Conservation (phyloP, 2,329 filamentous ascomycete species). For the Arthrobotrys conoides region DNA sequence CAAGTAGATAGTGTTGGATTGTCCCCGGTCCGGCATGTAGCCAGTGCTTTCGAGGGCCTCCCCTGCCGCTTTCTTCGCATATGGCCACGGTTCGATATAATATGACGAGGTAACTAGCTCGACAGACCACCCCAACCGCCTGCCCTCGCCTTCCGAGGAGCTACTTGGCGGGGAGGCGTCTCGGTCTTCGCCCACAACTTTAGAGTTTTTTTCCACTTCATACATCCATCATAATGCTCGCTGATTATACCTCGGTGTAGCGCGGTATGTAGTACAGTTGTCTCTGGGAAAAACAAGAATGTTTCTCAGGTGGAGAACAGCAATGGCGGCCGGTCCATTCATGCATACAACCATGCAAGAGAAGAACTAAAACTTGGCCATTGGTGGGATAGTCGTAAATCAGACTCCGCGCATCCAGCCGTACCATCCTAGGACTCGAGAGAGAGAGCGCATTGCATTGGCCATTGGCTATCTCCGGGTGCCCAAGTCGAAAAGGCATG, state of each 20-base stretch:
- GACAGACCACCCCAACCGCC: constrained; percentile 32
- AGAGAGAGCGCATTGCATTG: constrained; percentile 21
- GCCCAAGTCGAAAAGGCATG: constrained; percentile 13
- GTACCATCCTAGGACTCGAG: background rate
- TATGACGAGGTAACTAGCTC: constrained; percentile 15
- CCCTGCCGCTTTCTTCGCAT: constrained; percentile 32
- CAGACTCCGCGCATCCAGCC: constrained; percentile 30
- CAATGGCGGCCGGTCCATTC: constrained; percentile 27
- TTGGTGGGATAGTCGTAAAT: constrained; percentile 22
- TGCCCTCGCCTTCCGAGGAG: constrained; percentile 36
- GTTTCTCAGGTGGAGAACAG: constrained; percentile 39
- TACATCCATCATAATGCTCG: constrained; percentile 21
- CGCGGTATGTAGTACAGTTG: constrained; percentile 31
- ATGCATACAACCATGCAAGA: constrained; percentile 50
- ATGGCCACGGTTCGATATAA: constrained; percentile 35
- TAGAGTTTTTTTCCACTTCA: constrained; percentile 28
- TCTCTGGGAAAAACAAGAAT: constrained; percentile 26
- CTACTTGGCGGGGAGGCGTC: constrained; percentile 34
- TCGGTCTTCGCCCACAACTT: constrained; percentile 33
- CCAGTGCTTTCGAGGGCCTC: constrained; percentile 24
- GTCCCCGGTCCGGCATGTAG: constrained; percentile 50
- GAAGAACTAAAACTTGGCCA: constrained; percentile 30
- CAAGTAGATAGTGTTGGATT: constrained; percentile 35
- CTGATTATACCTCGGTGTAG: constrained; percentile 45
- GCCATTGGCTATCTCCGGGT: background rate